These are phyloP conservation scores for Gossypium laxum DNA, from an alignment of 441 rosid genomes.

Conservation along the genomic window DNA sequence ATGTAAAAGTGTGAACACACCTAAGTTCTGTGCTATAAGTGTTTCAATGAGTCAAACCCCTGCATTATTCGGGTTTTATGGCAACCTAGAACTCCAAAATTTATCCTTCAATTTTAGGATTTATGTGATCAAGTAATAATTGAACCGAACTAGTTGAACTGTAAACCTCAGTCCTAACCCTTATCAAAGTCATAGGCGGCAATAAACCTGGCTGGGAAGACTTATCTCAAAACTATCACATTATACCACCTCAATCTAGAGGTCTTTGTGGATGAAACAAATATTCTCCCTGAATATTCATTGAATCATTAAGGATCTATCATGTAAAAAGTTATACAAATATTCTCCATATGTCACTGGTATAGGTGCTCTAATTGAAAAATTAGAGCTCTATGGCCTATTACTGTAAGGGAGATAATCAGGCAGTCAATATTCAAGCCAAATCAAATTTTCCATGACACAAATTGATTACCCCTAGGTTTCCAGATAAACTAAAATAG, in stretches of 20 bases:
- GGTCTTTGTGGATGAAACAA: not conserved
- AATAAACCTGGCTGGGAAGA: not conserved
- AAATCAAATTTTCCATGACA: not conserved
- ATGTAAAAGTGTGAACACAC: not conserved
- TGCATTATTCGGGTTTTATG: not conserved
- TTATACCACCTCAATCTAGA: not conserved
- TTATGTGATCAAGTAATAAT: not conserved
- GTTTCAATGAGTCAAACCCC: not conserved
- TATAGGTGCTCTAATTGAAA: not conserved
- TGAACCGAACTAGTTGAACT: not conserved
- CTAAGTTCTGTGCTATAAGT: not conserved
- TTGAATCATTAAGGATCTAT: not conserved
- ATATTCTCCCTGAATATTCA: not conserved
- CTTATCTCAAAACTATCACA: not conserved
- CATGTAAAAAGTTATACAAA: not conserved
- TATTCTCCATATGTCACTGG: not conserved
- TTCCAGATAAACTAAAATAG: not conserved
- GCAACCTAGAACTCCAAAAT: not conserved
- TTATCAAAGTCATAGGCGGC: not conserved
- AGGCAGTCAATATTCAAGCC: not conserved
- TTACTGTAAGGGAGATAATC: not conserved
- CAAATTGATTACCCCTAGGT: not conserved
- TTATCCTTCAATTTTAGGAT: not conserved
- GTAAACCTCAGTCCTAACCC: not conserved
- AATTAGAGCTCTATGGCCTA: not conserved